A percentile compares a stretch with the other conserved stretches of the same genome.
phyloP scores from a whole-genome alignment of 257 asterid genomes.

The Scutellaria barbata region DNA sequence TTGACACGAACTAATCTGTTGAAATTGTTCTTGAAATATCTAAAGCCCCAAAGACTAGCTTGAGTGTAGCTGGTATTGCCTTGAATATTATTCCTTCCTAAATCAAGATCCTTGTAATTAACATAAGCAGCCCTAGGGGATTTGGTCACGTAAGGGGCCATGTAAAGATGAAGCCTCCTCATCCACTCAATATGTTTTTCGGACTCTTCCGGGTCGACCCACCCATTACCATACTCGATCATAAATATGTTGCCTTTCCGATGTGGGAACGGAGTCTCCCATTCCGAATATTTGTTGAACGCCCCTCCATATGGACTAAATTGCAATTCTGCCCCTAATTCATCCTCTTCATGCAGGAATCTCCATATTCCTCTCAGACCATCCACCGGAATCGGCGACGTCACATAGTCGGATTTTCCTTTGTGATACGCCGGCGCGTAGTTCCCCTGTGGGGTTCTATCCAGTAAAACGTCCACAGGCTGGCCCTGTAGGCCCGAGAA shows the following conservation, averaged over 20 bases:
- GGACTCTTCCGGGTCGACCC: neutral
- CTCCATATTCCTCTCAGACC: constrained; percentile 49
- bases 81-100: constrained; percentile 33
- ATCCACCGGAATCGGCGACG: constrained; percentile 31
- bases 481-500: constrained; percentile 20
- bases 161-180: constrained; percentile 29
- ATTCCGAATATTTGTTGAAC: constrained; percentile 31
- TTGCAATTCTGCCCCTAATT: neutral
- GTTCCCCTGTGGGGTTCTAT: neutral
- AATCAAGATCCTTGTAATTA: constrained; percentile 48
- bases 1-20: constrained; percentile 40
- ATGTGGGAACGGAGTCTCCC: constrained; percentile 46
- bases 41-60: constrained; percentile 39
- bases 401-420: constrained; percentile 50
- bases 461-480: constrained; percentile 31
- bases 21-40: constrained; percentile 40
- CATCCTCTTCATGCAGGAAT: constrained; percentile 33
- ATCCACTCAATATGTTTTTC: constrained; percentile 29
- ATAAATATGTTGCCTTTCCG: constrained; percentile 37
- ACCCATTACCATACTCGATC: constrained; percentile 33
- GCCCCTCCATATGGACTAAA: constrained; percentile 47
- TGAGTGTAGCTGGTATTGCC: constrained; percentile 34
- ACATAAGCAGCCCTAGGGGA: constrained; percentile 40
- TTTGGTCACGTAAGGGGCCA: constrained; percentile 38
- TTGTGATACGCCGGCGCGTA: neutral